A percentile compares a stretch with the other conserved stretches of the same genome.
Conservation (phyloP, 2,329 filamentous ascomycete species). For the Metarhizium robertsii region DNA sequence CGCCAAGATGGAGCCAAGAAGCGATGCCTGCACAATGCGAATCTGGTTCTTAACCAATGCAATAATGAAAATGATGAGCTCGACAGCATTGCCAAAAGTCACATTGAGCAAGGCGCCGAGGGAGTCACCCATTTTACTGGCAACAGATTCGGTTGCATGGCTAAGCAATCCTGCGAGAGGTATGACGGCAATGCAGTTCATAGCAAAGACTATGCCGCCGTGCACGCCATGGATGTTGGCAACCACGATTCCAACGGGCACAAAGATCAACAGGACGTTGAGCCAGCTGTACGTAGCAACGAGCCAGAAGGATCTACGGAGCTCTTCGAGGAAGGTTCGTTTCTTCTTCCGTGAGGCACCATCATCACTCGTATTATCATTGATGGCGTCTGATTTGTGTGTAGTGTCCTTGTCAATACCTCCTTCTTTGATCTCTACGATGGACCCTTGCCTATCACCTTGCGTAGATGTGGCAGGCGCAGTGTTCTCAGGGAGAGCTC, state of each 20-base stretch:
- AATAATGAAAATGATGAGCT: conserved; percentile 60
- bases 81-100: conserved; percentile 71
- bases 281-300: conserved; percentile 65
- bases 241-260: conserved; percentile 65
- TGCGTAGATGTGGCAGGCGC: conserved; percentile 36
- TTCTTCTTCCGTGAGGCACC: conserved; percentile 18
- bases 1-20: conserved; percentile 81
- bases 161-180: conserved; percentile 64
- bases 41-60: conserved; percentile 53
- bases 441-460: conserved; percentile 46
- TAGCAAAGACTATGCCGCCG: conserved; percentile 57
- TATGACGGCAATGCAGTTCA: conserved; percentile 69
- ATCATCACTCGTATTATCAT: conserved; percentile 14
- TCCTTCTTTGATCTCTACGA: conserved; percentile 32
- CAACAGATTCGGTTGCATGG: conserved; percentile 67
- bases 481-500: conserved; percentile 14
- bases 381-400: conserved; percentile 18
- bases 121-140: conserved; percentile 62
- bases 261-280: conserved; percentile 68
- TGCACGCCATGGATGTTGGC: conserved; percentile 42
- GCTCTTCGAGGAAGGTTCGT: conserved; percentile 36
- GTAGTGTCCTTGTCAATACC: conserved; percentile 2
- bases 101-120: conserved; percentile 66
- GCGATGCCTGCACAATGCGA: conserved; percentile 81
- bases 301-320: conserved; percentile 42